Base-by-base conservation (phyloP, 1,139 yeast genomes). In the Pneumocystis oryctolagi region DNA sequence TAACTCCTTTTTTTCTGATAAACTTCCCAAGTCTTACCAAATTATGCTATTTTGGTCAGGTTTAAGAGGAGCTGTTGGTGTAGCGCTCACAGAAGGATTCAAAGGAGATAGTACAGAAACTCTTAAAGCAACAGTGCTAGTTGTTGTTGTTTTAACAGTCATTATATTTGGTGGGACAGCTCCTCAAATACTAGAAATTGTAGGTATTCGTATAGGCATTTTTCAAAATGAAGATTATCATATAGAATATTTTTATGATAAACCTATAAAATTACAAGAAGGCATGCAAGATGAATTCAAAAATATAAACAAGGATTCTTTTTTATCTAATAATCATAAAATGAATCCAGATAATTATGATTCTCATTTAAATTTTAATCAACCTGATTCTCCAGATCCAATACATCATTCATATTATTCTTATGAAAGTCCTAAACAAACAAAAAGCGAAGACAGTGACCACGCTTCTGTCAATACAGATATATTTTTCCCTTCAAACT, bases 41-140 rank as follows among this genome's bases (percentile, higher is more conserved):
- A 89, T 90, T 89, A 92, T 94, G 98, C 88, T 94, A 60, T 94
- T 94, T 74, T 94, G 99, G 99, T 98, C 98, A 1, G 99, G 99
- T 5, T 78, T 94, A 65, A 80, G 99, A 71, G 99, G 99, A 65
- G 99, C 99, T 0, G 99, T 94, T 42, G 99, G 99, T 68, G 99
- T 94, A 2, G 99, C 98, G 0, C 80, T 94, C 70, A 98, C 98
- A 0, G 90, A 95, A 83, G 98, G 98, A 1, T 77, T 94, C 61
- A 95, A 88, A 74, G 98, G 98, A 65, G 97, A 90, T 71, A 85
- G 89, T 63, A 94, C 92, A 67, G 85, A 87, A 74, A 84, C 96
- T 0, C 76, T 94, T 62, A 77, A 92, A 65, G 98, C 98, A 1
- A 94, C 98, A 0, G 97, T 94, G 1, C 77, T 94, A 62, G 97